Conservation (phyloP, 768 basidiomycete species). For the Tulasnella sp. region DNA sequence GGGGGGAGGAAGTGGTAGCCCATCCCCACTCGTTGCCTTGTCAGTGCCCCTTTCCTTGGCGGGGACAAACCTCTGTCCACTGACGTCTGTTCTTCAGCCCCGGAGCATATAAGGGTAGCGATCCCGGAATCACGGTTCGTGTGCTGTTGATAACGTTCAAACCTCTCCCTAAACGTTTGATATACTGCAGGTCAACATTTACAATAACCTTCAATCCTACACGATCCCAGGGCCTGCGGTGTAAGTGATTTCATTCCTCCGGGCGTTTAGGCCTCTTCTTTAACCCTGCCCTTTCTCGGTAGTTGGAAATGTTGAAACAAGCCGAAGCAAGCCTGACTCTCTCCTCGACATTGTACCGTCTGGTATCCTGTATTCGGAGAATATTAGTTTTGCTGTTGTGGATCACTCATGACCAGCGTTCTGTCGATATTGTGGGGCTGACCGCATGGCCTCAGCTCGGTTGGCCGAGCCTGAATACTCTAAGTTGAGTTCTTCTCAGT, state of each 20-base stretch:
- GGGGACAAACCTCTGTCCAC: conserved; percentile 31
- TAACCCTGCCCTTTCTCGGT: not conserved
- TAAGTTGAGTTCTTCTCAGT: no score
- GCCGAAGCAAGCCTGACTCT: not conserved
- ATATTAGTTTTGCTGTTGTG: not conserved
- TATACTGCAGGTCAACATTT: conserved; percentile 45
- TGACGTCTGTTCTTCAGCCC: conserved; percentile 47
- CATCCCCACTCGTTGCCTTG: not conserved
- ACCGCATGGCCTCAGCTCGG: not conserved
- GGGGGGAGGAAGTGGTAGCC: conserved; percentile 33
- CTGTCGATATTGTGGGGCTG: no score
- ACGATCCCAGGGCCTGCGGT: conserved; percentile 38
- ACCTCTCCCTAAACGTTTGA: conserved; percentile 31
- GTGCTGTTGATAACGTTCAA: not conserved
- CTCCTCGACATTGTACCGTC: not conserved
- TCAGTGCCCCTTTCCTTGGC: not conserved
- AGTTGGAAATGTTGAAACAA: not conserved
- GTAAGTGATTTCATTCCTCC: not conserved
- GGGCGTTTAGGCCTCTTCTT: not conserved
- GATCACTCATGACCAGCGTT: not conserved
- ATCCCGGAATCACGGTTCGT: conserved; percentile 47
- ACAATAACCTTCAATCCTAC: conserved; percentile 55
- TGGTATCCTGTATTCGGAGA: not conserved
- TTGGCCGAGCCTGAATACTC: not conserved
- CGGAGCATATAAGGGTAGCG: conserved; percentile 45